Base-by-base conservation (phyloP, 2,329 filamentous ascomycete species). In the Talaromyces amestolkiae region DNA sequence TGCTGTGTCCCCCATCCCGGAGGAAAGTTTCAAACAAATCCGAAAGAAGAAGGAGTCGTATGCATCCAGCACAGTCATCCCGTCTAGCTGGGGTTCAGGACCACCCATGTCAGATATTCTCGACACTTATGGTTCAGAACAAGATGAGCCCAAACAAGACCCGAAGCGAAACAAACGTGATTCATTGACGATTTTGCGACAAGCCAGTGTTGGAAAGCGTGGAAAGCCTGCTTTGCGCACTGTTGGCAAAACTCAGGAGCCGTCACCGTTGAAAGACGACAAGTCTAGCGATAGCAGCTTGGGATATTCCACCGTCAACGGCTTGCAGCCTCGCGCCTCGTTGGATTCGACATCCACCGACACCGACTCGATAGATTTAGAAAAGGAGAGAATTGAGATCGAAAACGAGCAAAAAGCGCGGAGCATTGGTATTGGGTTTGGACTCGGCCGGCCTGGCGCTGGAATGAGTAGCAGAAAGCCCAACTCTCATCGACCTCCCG, bases 1-100 rank as follows among this genome's bases (percentile, higher is more conserved):
- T 0, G 89, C 84, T 66, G 89, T 93, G 31, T 90, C 90, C 0
- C 90, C 91, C 0, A 93, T 93, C 62, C 89, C 88, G 0, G 91
- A 93, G 75, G 90, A 93, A 8, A 59, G 73, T 86, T 84, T 68
- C 83, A 85, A 0, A 81, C 79, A 59, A 71, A 76, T 27, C 72
- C 83, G 27, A 13, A 61, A 63, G 87, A 87, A 33, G 72, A 73
- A 0, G 85, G 87, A 72, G 33, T 92, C 90, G 0, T 89, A 86
- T 71, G 90, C 79, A 24, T 92, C 91, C 2, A 92, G 89, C 70
- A 85, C 87, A 41, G 89, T 86, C 0, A 91, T 92, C 74, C 90
- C 90, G 1, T 85, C 87, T 22, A 87, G 82, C 69, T 92, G 89
- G 86, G 86, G 82, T 4, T 84, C 82, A 37, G 78, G 74, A 3